Evolutionary conservation across 352 stramenopile genomes (phyloP), one percentile per base, ranked within the genome.

Genomic region (Phytopythium aichiense): DNA sequence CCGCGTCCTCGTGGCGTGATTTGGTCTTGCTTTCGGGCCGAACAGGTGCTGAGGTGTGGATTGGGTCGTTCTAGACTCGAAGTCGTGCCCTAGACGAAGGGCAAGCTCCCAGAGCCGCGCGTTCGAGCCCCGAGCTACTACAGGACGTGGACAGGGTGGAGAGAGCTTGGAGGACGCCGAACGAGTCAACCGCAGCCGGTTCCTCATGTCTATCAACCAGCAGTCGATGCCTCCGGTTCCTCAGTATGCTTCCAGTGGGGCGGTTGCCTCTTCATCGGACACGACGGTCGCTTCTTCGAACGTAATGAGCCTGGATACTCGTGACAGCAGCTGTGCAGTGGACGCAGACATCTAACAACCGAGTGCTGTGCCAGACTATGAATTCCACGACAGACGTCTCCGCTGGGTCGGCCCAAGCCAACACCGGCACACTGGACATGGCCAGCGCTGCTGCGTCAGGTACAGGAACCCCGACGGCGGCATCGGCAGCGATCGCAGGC

Each of bases 201-300:
- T 15, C 43, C 58, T 58, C 46, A 52, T 40, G 50, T 65, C 55
- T 49, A 45, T 63, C 16, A 60, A 76, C 56, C 71, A 81, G 64
- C 83, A 87, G 68, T 84, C 81, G 58, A 89, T 92, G 79, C 76
- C 79, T 63, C 69, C 83, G 65, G 77, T 83, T 68, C 81, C 83
- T 68, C 76, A 92, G 67, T 86, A 89, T 88, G 77, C 77, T 67
- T 63, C 73, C 48, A 77, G 73, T 65, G 63, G 73, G 55, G 60
- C 71, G 63, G 60, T 74, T 65, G 65, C 65, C 69, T 64, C 63
- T 60, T 66, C 60, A 58, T 65, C 74, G 65, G 68, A 80, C 55
- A 68, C 79, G 60, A 67, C 73, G 64, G 53, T 65, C 31, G 52
- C 68, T 45, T 43, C 68, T 23, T 54, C 60, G 40, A 69, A 42